Percentiles rank a stretch among this genome's conserved stretches.
Conservation (phyloP, 768 basidiomycete genomes). For the Pleurotus platypus region DNA sequence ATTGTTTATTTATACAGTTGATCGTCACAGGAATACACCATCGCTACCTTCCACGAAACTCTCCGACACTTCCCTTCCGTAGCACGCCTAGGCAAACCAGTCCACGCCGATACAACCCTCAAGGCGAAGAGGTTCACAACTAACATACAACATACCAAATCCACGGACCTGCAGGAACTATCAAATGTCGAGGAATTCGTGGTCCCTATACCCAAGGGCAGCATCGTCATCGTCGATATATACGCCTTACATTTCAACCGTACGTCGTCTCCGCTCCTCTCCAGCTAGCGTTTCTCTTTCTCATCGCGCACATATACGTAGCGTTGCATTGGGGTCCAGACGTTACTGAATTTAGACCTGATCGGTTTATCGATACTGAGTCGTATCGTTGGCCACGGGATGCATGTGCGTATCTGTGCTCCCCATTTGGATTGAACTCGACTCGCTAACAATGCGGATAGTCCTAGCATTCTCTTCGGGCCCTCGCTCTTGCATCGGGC, state of each 20-base stretch:
- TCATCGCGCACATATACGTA: constrained; percentile 12
- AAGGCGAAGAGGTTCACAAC: constrained; percentile 28
- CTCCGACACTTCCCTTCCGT: constrained; percentile 39
- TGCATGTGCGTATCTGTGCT: constrained; percentile 31
- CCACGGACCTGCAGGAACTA: constrained; percentile 23
- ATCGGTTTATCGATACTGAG: constrained; percentile 47
- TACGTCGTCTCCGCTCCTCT: constrained; percentile 18
- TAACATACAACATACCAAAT: constrained; percentile 11
- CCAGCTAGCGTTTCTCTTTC: not conserved
- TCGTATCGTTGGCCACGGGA: constrained; percentile 49
- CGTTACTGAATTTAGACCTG: constrained; percentile 39
- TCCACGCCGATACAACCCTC: constrained; percentile 29
- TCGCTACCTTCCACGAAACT: constrained; percentile 41
- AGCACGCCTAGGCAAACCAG: constrained; percentile 30
- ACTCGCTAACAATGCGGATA: not conserved
- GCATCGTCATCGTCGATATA: constrained; percentile 35
- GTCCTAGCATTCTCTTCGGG: constrained; percentile 44
- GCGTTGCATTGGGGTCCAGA: constrained; percentile 50
- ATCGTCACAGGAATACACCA: constrained; percentile 33
- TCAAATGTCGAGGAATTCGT: constrained; percentile 23
- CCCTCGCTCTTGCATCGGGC: constrained; percentile 44
- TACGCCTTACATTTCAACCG: constrained; percentile 42
- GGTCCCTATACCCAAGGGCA: constrained; percentile 35
- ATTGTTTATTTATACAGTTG: not conserved
- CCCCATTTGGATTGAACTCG: not conserved